Base-by-base conservation (phyloP, 257 asterid genomes). In the Leptodermis oblonga region DNA sequence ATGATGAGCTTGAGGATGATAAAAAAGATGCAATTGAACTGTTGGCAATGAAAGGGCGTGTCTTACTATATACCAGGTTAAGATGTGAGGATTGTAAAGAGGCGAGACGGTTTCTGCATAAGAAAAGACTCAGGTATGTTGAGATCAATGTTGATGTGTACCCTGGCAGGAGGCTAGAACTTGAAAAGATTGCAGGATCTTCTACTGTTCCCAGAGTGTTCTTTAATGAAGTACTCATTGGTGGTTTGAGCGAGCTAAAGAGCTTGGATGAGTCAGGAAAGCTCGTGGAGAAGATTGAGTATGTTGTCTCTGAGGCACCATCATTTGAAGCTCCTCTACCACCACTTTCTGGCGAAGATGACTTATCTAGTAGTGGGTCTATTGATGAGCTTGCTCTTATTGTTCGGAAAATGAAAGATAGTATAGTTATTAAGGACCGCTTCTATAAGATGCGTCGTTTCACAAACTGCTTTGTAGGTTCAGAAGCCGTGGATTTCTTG, bases 301-400 rank as follows among this genome's bases (percentile, higher is more conserved):
- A 85, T 72, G 93, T 89, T 43, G 69, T 87, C 46, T 72, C 71
- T 73, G 98, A 92, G 83, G 69, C 78, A 48, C 94, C 98, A 18
- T 77, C 98, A 10, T 81, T 74, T 79, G 90, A 89, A 81, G 94
- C 96, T 71, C 96, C 96, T 65, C 68, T 86, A 65, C 95, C 98
- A n/a, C 98, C 98, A 48, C 86, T 92, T 64, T 89, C 98, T 26
- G 98, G 96, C 78, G 98, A 92, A 82, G 98, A 92, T 86, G 98
- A 89, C 74, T 49, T 82, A 68, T 85, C 90, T 42, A 85, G 86
- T 67, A 83, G 85, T 65, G 98, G 94, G 77, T 76, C 87, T 76
- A 71, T 87, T 10, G 98, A 92, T 73, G 98, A 92, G 77, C 86
- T 92, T 45, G 96, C 98, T 54, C 85, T 89, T 79, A 80, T 92